These are phyloP conservation scores for Alternaria arbusti DNA, from an alignment of 2,329 filamentous ascomycete species.

Conservation along the genomic window DNA sequence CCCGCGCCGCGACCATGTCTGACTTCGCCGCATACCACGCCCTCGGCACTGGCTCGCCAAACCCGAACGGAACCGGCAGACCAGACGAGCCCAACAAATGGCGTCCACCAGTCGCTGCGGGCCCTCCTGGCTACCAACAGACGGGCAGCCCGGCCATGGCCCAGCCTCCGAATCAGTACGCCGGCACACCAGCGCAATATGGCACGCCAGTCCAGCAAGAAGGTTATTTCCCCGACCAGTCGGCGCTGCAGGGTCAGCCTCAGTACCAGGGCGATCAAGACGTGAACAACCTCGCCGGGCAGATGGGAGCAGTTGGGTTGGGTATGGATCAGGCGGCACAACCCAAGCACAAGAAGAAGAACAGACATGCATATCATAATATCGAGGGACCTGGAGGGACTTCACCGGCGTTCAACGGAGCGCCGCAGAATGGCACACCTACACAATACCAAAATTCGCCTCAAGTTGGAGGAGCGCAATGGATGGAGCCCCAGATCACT, in stretches of 20 bases:
- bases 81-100: slow-evolving; percentile 43
- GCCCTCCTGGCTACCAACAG: slow-evolving; percentile 54
- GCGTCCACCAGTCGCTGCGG: slow-evolving; percentile 52
- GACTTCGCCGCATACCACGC: slow-evolving; percentile 49
- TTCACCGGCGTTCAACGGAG: slow-evolving; percentile 73
- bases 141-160: slow-evolving; percentile 40
- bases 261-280: slow-evolving; percentile 40
- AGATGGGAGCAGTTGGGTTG: slow-evolving; percentile 38
- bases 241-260: slow-evolving; percentile 24
- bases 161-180: slow-evolving; percentile 40
- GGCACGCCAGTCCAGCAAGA: slow-evolving; percentile 41
- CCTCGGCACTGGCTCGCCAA: slow-evolving; percentile 37
- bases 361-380: slow-evolving; percentile 89
- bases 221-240: slow-evolving; percentile 52
- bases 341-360: slow-evolving; percentile 80
- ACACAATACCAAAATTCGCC: slow-evolving; percentile 58
- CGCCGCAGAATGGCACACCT: slow-evolving; percentile 64
- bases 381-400: slow-evolving; percentile 73
- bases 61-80: slow-evolving; percentile 34
- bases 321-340: slow-evolving; percentile 52
- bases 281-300: slow-evolving; percentile 38
- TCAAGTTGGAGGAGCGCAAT: slow-evolving; percentile 45
- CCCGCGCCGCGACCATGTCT: slow-evolving; percentile 44
- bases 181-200: slow-evolving; percentile 35
- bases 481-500: slow-evolving; percentile 51